Percentiles rank a stretch among this genome's conserved stretches.
phyloP scores from a whole-genome alignment of 2,329 filamentous ascomycete species.

The Davidsoniella neocaledoniae region DNA sequence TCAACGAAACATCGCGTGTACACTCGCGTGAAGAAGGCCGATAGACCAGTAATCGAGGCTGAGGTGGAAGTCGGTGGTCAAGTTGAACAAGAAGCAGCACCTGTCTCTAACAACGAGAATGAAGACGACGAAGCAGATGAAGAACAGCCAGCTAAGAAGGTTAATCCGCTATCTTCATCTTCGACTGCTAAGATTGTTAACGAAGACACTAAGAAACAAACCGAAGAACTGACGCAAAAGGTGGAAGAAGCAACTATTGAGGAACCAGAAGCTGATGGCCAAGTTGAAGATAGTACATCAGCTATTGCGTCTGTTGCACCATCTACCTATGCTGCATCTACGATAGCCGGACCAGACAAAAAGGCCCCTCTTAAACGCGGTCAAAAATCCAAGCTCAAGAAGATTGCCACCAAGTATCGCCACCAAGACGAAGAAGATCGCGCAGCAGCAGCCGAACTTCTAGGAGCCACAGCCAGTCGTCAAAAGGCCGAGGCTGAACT shows the following conservation, averaged over 20 bases:
- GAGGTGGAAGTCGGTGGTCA: slow-evolving; percentile 19
- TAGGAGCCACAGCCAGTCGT: slow-evolving; percentile 56
- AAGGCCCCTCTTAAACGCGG: slow-evolving; percentile 46
- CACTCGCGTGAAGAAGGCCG: slow-evolving; percentile 5
- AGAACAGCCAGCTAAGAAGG: slow-evolving; percentile 2
- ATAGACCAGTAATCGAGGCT: slow-evolving; percentile 17
- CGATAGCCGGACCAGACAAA: slow-evolving; percentile 23
- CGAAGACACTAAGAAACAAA: background rate
- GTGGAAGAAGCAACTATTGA: background rate
- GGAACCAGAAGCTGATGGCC: slow-evolving; percentile 11
- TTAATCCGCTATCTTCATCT: slow-evolving; percentile 4
- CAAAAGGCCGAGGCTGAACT: slow-evolving; percentile 53
- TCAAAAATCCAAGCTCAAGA: slow-evolving; percentile 70
- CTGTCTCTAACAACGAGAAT: slow-evolving; percentile 15
- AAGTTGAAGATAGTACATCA: slow-evolving; percentile 13
- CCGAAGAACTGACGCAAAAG: background rate
- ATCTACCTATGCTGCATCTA: slow-evolving; percentile 10
- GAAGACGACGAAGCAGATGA: slow-evolving; percentile 21
- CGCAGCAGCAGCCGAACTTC: slow-evolving; percentile 62
- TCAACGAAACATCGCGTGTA: slow-evolving; percentile 41
- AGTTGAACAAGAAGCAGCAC: slow-evolving; percentile 15
- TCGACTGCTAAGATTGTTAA: background rate
- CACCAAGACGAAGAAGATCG: slow-evolving; percentile 92
- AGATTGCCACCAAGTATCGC: slow-evolving; percentile 76
- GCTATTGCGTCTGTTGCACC: background rate